phyloP scores from a whole-genome alignment of 495 filamentous ascomycete genomes.

The Aspergillus sclerotioniger region DNA sequence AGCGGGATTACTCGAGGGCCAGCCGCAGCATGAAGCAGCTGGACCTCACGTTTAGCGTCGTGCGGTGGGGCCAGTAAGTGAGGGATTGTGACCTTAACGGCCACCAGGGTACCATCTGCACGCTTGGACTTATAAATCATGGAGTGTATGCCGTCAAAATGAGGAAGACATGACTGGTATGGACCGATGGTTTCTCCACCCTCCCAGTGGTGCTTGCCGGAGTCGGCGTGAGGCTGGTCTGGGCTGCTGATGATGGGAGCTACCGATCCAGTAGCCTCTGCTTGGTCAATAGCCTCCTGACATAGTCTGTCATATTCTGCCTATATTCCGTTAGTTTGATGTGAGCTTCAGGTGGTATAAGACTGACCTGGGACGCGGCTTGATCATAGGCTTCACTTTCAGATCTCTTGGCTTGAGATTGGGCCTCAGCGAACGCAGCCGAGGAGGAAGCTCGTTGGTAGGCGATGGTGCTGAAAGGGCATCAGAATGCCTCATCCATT shows the following conservation, averaged over 20 bases:
- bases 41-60: conserved; percentile 71
- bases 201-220: conserved; percentile 10
- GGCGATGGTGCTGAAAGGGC: conserved; percentile 41
- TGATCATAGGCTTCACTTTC: conserved; percentile 42
- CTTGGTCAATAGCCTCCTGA: conserved; percentile 40
- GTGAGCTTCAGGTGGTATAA: not conserved
- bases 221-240: conserved; percentile 16
- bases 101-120: conserved; percentile 48
- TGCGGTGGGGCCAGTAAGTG: conserved; percentile 74
- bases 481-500: not conserved
- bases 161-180: conserved; percentile 67
- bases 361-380: conserved; percentile 40
- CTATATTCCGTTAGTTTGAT: conserved; percentile 23
- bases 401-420: conserved; percentile 36
- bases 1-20: conserved; percentile 61
- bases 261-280: conserved; percentile 25
- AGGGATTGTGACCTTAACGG: conserved; percentile 86
- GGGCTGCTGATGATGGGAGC: conserved; percentile 21
- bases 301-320: conserved; percentile 48
- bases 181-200: conserved; percentile 62
- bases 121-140: conserved; percentile 66
- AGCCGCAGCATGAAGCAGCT: conserved; percentile 58
- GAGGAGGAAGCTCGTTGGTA: conserved; percentile 40
- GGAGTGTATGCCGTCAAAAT: conserved; percentile 77
- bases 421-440: conserved; percentile 40